Evolutionary conservation across 1,139 yeast genomes (phyloP).

Genomic region (Saccharomycopsis hybrid): DNA sequence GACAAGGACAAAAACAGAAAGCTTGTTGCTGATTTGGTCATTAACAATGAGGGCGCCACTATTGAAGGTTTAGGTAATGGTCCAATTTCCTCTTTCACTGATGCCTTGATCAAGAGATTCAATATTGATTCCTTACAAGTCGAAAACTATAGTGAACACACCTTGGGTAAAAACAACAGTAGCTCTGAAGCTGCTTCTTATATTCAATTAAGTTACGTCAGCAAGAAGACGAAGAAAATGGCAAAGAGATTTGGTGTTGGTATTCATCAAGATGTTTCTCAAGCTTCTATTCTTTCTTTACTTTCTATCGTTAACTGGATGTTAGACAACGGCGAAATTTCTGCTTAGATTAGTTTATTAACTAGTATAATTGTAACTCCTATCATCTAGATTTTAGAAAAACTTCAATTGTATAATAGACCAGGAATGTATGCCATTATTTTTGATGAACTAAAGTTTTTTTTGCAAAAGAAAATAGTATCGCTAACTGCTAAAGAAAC

Average conservation of each 20-base stretch:
- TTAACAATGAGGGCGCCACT: constrained; percentile 40
- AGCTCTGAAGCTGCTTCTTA: constrained; percentile 87
- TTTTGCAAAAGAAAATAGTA: too few relatives aligned
- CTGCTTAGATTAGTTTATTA: neutral
- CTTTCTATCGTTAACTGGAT: constrained; percentile 61
- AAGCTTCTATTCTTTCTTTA: constrained; percentile 78
- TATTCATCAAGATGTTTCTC: constrained; percentile 85
- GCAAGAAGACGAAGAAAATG: constrained; percentile 34
- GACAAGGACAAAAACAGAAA: constrained; percentile 38
- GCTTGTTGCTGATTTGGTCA: constrained; percentile 42
- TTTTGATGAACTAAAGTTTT: too few relatives aligned
- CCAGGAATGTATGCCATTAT: too few relatives aligned
- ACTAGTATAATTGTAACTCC: too few relatives aligned
- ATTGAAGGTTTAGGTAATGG: constrained; percentile 84
- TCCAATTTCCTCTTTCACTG: constrained; percentile 85
- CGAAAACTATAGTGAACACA: constrained; percentile 83
- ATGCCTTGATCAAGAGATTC: constrained; percentile 61
- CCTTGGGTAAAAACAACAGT: constrained; percentile 75
- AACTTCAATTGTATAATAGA: too few relatives aligned
- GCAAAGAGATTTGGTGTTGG: constrained; percentile 87
- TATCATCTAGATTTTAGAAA: too few relatives aligned
- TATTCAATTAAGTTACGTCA: constrained; percentile 52
- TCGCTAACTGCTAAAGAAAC: too few relatives aligned
- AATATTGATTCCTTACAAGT: constrained; percentile 58
- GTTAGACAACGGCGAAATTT: constrained; percentile 24